These are phyloP conservation scores for Stenocarpella maydis DNA, from an alignment of 2,329 filamentous ascomycete species.

Conservation along the genomic window DNA sequence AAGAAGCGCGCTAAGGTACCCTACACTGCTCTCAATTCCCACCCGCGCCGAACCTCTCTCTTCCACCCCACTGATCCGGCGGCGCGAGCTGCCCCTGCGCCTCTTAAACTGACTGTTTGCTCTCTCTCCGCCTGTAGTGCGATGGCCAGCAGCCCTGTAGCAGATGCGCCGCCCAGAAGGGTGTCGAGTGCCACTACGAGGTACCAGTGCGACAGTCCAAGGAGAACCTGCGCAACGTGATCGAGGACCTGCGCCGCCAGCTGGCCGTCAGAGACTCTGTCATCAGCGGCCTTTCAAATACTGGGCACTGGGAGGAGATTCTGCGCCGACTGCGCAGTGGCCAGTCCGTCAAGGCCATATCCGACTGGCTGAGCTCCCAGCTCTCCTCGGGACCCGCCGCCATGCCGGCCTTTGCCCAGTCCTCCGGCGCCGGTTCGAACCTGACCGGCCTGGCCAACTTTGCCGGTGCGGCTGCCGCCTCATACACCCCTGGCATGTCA, in stretches of 20 bases:
- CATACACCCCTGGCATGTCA: conserved; percentile 37
- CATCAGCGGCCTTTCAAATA: conserved; percentile 60
- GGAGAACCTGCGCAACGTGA: conserved; percentile 66
- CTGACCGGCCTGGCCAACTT: conserved; percentile 44
- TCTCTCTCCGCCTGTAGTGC: conserved; percentile 53
- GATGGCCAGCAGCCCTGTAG: conserved; percentile 65
- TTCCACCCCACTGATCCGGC: neutral
- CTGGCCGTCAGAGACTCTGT: conserved; percentile 65
- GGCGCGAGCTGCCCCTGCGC: neutral
- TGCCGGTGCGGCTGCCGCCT: conserved; percentile 40
- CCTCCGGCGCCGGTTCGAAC: conserved; percentile 42
- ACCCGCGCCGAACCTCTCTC: neutral
- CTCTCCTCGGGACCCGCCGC: conserved; percentile 44
- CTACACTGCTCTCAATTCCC: neutral
- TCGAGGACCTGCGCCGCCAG: conserved; percentile 63
- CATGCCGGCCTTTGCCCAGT: conserved; percentile 43
- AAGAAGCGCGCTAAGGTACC: conserved; percentile 69
- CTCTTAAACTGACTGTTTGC: conserved; percentile 16
- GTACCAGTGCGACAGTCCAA: conserved; percentile 70
- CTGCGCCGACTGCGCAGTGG: conserved; percentile 61
- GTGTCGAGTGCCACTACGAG: conserved; percentile 67
- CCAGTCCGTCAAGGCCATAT: conserved; percentile 62
- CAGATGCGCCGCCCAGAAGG: conserved; percentile 63
- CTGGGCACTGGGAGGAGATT: conserved; percentile 63
- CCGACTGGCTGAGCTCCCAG: conserved; percentile 58